Evolutionary conservation across 768 basidiomycete species (phyloP).

Genomic region (Mycena capillaripes): DNA sequence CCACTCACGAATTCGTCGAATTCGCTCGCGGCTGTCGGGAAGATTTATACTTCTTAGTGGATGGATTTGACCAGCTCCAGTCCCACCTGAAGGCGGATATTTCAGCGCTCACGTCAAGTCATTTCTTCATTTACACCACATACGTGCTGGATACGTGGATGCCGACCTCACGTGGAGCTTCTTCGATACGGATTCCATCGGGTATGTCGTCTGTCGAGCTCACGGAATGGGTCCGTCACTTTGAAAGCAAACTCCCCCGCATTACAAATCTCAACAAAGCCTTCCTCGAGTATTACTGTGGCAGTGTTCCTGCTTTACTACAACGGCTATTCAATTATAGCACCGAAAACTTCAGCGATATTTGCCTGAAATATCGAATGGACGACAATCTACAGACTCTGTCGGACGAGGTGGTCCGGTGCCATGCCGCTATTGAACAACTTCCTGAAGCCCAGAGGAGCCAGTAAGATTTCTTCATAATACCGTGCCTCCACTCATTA

Average conservation of each 20-base stretch:
- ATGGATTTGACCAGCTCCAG: slow-evolving; percentile 29
- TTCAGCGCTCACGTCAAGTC: slow-evolving; percentile 6
- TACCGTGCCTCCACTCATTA: not conserved
- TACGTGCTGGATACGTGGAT: slow-evolving; percentile 7
- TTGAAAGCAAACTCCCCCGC: slow-evolving; percentile 16
- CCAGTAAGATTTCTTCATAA: not conserved
- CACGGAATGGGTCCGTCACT: slow-evolving; percentile 21
- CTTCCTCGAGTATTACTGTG: slow-evolving; percentile 10
- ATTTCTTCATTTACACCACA: slow-evolving; percentile 23
- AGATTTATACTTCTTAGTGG: slow-evolving; percentile 32
- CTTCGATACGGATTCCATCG: slow-evolving; percentile 25
- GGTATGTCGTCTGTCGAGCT: slow-evolving; percentile 21
- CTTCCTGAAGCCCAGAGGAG: not conserved
- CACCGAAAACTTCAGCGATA: not conserved
- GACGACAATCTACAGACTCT: not conserved
- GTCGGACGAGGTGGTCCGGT: slow-evolving; percentile 20
- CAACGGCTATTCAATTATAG: not conserved
- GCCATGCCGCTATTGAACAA: not conserved
- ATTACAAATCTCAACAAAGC: not conserved
- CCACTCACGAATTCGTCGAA: slow-evolving; percentile 22
- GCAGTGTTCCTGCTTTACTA: slow-evolving; percentile 12
- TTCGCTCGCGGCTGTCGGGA: slow-evolving; percentile 22
- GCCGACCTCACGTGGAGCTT: not conserved
- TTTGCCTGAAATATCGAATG: not conserved
- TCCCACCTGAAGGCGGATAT: slow-evolving; percentile 7